These are phyloP conservation scores for Fusarium sororula DNA, from an alignment of 2,329 filamentous ascomycete species.

Conservation along the genomic window DNA sequence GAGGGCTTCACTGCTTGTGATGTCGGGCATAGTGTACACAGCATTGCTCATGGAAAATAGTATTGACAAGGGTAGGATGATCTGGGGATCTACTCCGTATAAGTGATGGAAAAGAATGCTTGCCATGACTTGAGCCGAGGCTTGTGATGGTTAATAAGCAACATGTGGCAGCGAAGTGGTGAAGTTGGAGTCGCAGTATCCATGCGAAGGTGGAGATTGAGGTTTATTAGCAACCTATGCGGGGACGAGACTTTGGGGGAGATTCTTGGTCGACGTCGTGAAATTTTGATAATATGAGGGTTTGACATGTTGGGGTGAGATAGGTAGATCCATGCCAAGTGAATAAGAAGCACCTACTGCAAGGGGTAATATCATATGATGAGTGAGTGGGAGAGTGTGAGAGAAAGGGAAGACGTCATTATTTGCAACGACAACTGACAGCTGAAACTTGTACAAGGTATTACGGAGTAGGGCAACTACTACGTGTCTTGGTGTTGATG, in stretches of 20 bases:
- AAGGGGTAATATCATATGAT: slow-evolving; percentile 6
- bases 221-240: slow-evolving; percentile 14
- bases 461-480: not conserved
- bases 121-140: slow-evolving; percentile 21
- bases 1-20: not conserved
- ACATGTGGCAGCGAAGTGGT: slow-evolving; percentile 20
- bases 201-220: slow-evolving; percentile 19
- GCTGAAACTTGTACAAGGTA: not conserved
- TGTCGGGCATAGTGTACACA: not conserved
- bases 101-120: not conserved
- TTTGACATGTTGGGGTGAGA: not conserved
- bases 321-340: not conserved
- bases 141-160: not conserved
- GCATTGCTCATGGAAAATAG: not conserved
- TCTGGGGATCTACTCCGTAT: not conserved
- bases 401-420: not conserved
- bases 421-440: not conserved
- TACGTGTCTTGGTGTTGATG: not conserved
- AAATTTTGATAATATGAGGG: not conserved
- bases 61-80: not conserved
- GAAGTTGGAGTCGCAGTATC: not conserved
- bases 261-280: slow-evolving; percentile 28
- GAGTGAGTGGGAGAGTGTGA: not conserved
- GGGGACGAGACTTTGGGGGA: slow-evolving; percentile 14
- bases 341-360: not conserved